Base-by-base conservation (phyloP, 345 rosid species). In the Luvunga scandens region DNA sequence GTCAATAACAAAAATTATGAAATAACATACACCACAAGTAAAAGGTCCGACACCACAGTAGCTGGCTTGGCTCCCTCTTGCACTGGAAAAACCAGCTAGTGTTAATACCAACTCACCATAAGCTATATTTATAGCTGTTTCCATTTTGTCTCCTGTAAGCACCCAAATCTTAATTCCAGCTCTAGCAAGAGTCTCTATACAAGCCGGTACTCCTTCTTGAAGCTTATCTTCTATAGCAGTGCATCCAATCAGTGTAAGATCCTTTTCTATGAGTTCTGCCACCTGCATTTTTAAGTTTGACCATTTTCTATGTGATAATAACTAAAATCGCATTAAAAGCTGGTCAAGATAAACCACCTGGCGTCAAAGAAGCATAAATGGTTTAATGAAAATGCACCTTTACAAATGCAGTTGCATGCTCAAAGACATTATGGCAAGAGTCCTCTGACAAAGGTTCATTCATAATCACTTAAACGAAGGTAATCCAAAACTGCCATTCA, bases 131-230 rank as follows among this genome's bases (percentile, higher is more conserved):
- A 94, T 94, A 68, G 99, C 99, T 7, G 99, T 97, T 92, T 94
- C 99, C 94, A 97, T 83, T 87, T 97, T 94, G 86, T 97, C 99
- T 78, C 99, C 99, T 57, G 99, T 97, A 77, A 97, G 84, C 80
- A 97, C 89, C 99, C 99, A 97, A 79, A 97, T 93, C 88, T 97
- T 97, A 79, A 97, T 97, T 84, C 99, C 99, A 85, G 99, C 99
- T 87, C 87, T 92, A 56, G 97, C 85, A 86, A 97, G 97, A 82
- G 98, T 94, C 84, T 97, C 94, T 79, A 97, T 97, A 83, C 99
- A 97, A 83, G 75, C 79, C 57, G 99, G 99, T 55, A 97, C 99
- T 77, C 98, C 99, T 87, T 97, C 99, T 83, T 97, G 99, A 86
- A 97, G 99, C 81, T 97, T 97, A 86, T 97, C 99, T 89, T 97